Evolutionary conservation across 345 rosid species (phyloP), one percentile per base, ranked within the genome.

Genomic region (Aegle marmelos): DNA sequence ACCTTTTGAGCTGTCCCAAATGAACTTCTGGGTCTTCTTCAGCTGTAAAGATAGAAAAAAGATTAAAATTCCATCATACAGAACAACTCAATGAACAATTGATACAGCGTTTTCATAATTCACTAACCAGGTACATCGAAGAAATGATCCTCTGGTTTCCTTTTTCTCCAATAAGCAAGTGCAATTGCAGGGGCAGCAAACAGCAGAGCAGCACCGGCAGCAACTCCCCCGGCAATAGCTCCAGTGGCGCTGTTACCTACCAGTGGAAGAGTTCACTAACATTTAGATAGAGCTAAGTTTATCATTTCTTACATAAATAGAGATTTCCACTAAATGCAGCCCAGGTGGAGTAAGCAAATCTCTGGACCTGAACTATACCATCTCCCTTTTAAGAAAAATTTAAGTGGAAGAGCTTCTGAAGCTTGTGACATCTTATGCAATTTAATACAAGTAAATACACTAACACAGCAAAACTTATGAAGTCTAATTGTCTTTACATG

Each of bases 1-100:
- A 95, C 89, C 95, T 89, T 82, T 88, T 93, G 61, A 93, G 93
- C 83, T 92, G 98, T 79, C 98, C 98, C 76, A 93, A 84, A 83
- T 95, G 94, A 82, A 95, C 94, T 79, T 93, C 94, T 61, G 98
- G 99, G 82, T 92, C 94, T 82, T 93, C 98, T 86, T 95, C 97
- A 78, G 99, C 99, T 95, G 93, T 79, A 86, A 86, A 79, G 37
- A 65, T 41, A 80, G 9, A 22, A 39, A 74, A 53, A 37, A 41
- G 62, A 68, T 71, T 80, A 33, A 79, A 75, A 57, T 68, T 13
- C 33, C 53, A 66, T 70, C 48, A 53, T 24, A 54, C 2, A 74
- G 2, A 25, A 30, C 30, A 74, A 62, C 34, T 22, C 33, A 76
- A 48, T 57, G 60, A 65, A 56, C 60, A 77, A 67, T 56, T 48